Base-by-base conservation (phyloP, 306 rosid species). In the Vigna radiata region DNA sequence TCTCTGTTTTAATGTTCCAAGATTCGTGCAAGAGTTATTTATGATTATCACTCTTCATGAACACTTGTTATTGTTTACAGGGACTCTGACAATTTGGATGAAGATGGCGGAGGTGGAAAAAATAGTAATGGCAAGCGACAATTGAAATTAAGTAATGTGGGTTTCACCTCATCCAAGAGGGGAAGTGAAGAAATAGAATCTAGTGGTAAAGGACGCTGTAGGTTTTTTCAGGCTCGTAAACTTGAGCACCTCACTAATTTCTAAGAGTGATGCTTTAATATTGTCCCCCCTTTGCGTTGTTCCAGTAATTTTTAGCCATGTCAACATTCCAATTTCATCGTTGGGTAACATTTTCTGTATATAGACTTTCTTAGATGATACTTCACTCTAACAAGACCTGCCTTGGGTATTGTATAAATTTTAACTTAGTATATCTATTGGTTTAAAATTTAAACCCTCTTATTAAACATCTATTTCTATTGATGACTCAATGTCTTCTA, bases 161-260 rank as follows among this genome's bases (percentile, higher is more conserved):
- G 98, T 68, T 85, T 91, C 77, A 85, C 87, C 53, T 27, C 89
- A 80, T 78, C 96, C 82, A 94, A 94, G 85, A 87, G 69, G 82
- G 91, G 85, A 88, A 91, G 87, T 77, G 97, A 91, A 85, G 98
- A 94, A 83, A 85, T 85, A 71, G 95, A 89, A 90, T 94, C 97
- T 79, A 91, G 87, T 83, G 91, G 91, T 72, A 94, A 89, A 80
- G 95, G 98, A 14, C 94, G 92, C 60, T 77, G 87, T 85, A 88
- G 88, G 78, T 94, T 94, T 85, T 94, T 94, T 76, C 84, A 81
- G 89, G 82, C 98, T 71, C 88, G 96, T 76, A 91, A 94, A 72
- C 91, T 94, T 33, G 97, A 91, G 84, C 93, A 85, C 60, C 86
- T 94, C 33, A 47, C 82, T 79, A 41, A 77, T 73, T 94, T 94